phyloP scores from a whole-genome alignment of 2,329 filamentous ascomycete species.

The Penicillium oxalicum region DNA sequence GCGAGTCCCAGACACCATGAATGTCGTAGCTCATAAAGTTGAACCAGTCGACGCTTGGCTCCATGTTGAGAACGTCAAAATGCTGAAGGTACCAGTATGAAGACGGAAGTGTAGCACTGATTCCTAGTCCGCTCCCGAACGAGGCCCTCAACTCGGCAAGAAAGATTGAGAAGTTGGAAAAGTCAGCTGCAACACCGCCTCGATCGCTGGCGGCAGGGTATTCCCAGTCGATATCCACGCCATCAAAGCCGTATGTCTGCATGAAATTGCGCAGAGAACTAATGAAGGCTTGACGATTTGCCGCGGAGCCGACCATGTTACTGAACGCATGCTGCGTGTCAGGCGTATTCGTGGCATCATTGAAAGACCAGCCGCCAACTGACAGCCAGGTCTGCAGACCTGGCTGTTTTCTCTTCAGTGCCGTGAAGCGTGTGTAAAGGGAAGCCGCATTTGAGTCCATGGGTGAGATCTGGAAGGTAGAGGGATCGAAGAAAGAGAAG shows the following conservation, averaged over 20 bases:
- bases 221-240: constrained; percentile 47
- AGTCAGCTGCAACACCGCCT: constrained; percentile 5
- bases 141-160: constrained; percentile 7
- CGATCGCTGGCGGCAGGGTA: constrained; percentile 6
- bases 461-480: background rate
- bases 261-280: constrained; percentile 37
- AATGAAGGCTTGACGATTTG: constrained; percentile 30
- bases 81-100: constrained; percentile 18
- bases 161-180: constrained; percentile 9
- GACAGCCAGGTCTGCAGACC: background rate
- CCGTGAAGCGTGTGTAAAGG: background rate
- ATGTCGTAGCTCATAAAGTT: constrained; percentile 28
- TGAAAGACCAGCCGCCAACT: background rate
- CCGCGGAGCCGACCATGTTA: constrained; percentile 20
- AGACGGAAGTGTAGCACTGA: constrained; percentile 11
- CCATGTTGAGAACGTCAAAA: constrained; percentile 20
- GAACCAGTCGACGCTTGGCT: constrained; percentile 21
- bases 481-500: background rate
- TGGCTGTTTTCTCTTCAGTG: background rate
- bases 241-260: constrained; percentile 40
- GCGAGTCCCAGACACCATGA: constrained; percentile 21
- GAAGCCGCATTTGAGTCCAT: background rate
- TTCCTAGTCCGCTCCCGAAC: constrained; percentile 3
- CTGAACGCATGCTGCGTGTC: constrained; percentile 18
- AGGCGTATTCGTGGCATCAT: background rate